These are phyloP conservation scores for Heterobasidion parviporum DNA, from an alignment of 1,284 basidiomycete species.

Conservation along the genomic window DNA sequence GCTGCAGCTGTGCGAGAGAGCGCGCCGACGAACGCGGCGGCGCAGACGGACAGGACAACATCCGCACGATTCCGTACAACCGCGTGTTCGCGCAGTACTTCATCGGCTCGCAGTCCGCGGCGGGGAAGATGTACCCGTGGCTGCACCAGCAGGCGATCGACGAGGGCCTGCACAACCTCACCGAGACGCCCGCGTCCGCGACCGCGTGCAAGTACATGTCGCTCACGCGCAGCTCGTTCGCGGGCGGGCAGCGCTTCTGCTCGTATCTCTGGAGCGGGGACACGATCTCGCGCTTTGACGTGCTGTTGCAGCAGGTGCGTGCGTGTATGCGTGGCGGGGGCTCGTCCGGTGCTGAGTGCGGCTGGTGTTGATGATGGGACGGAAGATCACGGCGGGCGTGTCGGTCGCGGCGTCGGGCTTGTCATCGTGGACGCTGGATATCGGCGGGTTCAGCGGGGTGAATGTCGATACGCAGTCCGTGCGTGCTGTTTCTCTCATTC, in stretches of 20 bases:
- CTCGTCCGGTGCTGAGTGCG: no score
- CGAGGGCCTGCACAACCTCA: slow-evolving; percentile 24
- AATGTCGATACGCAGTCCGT: slow-evolving; percentile 25
- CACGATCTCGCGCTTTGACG: slow-evolving; percentile 27
- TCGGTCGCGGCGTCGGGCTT: slow-evolving; percentile 31
- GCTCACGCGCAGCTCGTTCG: slow-evolving; percentile 30
- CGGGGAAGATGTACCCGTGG: slow-evolving; percentile 34
- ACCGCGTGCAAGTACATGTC: slow-evolving; percentile 29
- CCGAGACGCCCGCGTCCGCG: slow-evolving; percentile 9
- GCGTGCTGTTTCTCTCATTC: slow-evolving; percentile 2
- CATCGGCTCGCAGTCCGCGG: slow-evolving; percentile 29
- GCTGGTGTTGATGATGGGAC: no score
- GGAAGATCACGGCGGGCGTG: slow-evolving; percentile 23
- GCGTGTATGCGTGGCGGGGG: no score
- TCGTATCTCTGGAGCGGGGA: slow-evolving; percentile 35
- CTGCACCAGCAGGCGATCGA: slow-evolving; percentile 27
- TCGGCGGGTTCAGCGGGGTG: slow-evolving; percentile 31
- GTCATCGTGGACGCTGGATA: slow-evolving; percentile 33
- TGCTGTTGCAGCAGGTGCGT: slow-evolving; percentile 25
- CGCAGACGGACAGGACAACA: slow-evolving; percentile 25
- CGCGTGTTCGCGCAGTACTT: slow-evolving; percentile 31
- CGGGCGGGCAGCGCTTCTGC: slow-evolving; percentile 32
- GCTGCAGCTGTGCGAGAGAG: background rate
- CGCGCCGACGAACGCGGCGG: background rate
- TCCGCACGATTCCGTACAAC: slow-evolving; percentile 26